phyloP scores from a whole-genome alignment of 805 yeast species.

The Candida coleopterorum region DNA sequence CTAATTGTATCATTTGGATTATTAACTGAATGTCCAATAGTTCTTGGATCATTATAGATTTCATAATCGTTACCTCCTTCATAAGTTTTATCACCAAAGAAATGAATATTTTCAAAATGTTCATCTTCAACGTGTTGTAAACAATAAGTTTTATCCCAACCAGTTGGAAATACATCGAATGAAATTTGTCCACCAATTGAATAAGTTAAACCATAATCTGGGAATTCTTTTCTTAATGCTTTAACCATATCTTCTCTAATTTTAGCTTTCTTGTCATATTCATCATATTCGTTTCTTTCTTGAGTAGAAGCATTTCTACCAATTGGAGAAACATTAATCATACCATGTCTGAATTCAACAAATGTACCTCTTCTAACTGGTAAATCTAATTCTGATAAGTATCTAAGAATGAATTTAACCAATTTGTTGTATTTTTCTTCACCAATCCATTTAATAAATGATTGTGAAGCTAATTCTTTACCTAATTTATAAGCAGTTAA shows the following conservation, averaged over 20 bases:
- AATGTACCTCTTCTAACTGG: constrained; percentile 99
- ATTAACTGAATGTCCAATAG: constrained; percentile 91
- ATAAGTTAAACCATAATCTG: constrained; percentile 83
- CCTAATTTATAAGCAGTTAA: constrained; percentile 95
- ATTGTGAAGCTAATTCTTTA: constrained; percentile 82
- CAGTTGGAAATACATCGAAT: constrained; percentile 99
- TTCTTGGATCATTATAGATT: constrained; percentile 87
- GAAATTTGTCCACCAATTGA: constrained; percentile 99
- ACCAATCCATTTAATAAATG: constrained; percentile 94
- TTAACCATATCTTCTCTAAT: constrained; percentile 80
- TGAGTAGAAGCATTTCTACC: constrained; percentile 96
- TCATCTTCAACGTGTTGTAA: constrained; percentile 86
- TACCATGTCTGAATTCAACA: constrained; percentile 98
- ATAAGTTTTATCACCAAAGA: constrained; percentile 97
- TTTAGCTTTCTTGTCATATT: constrained; percentile 72
- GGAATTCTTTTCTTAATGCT: constrained; percentile 78
- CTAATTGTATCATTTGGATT: constrained; percentile 85
- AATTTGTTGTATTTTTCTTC: constrained; percentile 89
- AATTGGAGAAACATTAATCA: constrained; percentile 96
- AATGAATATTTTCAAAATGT: constrained; percentile 84
- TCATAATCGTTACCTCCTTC: constrained; percentile 98
- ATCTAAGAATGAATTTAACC: constrained; percentile 77
- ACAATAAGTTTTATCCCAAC: constrained; percentile 99
- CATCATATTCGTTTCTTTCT: constrained; percentile 92
- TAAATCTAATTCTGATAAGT: constrained; percentile 79